Percentiles rank a stretch among this genome's conserved stretches.
phyloP scores from a whole-genome alignment of 192 early-diverging fungal species.

The Mortierella alpina region DNA sequence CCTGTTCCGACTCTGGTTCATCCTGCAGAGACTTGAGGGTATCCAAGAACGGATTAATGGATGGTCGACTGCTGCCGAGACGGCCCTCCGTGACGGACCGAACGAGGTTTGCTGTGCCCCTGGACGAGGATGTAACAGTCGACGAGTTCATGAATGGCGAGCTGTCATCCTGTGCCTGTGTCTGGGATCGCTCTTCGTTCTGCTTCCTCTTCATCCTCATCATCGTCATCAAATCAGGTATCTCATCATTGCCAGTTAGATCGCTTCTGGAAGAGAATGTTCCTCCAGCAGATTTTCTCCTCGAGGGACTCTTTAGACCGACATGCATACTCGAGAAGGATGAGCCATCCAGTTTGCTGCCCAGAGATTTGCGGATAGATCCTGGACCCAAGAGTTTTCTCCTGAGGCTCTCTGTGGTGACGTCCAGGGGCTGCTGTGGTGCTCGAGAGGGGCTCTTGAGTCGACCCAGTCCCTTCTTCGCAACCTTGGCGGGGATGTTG shows the following conservation, averaged over 20 bases:
- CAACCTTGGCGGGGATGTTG: background rate
- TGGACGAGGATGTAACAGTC: background rate
- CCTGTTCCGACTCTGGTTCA: background rate
- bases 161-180: background rate
- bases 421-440: slow-evolving; percentile 25
- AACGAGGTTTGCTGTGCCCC: too few species aligned
- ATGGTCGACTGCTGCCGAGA: too few species aligned
- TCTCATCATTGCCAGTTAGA: background rate
- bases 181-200: background rate
- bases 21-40: slow-evolving; percentile 2
- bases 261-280: background rate
- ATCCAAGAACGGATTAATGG: slow-evolving; percentile 3
- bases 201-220: slow-evolving; percentile 17
- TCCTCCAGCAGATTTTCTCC: background rate
- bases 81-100: too few species aligned
- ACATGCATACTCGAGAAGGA: background rate
- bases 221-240: slow-evolving; percentile 24
- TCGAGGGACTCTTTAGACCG: slow-evolving; percentile 12
- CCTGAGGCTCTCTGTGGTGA: slow-evolving; percentile 36
- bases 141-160: background rate
- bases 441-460: slow-evolving; percentile 39
- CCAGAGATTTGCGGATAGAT: slow-evolving; percentile 6
- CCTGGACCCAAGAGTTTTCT: slow-evolving; percentile 29
- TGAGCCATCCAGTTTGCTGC: background rate
- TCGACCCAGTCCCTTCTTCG: slow-evolving; percentile 20